Evolutionary conservation across 257 asterid species (phyloP), one percentile per base, ranked within the genome.

Genomic region (Capsicum baccatum): DNA sequence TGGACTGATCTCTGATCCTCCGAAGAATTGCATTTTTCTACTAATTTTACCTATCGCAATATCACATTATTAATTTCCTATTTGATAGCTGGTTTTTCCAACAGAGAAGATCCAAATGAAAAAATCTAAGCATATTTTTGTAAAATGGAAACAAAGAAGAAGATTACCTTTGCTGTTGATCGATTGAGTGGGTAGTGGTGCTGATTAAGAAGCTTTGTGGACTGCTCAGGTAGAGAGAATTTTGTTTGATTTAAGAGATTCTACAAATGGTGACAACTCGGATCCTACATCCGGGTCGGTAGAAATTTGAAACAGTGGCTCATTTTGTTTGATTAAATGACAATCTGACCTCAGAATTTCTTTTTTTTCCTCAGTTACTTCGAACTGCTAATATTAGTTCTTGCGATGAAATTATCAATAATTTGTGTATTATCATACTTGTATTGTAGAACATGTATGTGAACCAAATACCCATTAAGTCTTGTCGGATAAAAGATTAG

Each of bases 1-100:
- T 58, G 98, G 98, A 80, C 96, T 97, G 91, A 94, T 91, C 82
- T 96, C 98, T 47, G 98, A 91, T 85, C 96, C 94, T 73, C 98
- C 92, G 81, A 96, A 94, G 90, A 94, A 94, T 80, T 94, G 98
- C 98, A 94, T 26, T 96, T 83, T 84, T 88, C 33, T 79, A 37
- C 56, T 44, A 44, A 44, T 44, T 26, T 68, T 15, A 79, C 80
- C 21, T 12, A 26, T 14, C 35, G 47, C 60, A 56, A 48, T 26
- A 26, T 52, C 69, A 19, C 11, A 57, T 62, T 26, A 57, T 62
- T 37, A 84, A 50, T 50, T 76, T 52, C 81, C 13, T 52, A 4
- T 50, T 50, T 12, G 13, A 12, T 21, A 48, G 60, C 62, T 11
- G 33, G 33, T 26, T 26, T 26, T 26, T 26, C 33, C 33, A 26